phyloP scores from a whole-genome alignment of 805 yeast species.

The Saturnispora gosingensis region DNA sequence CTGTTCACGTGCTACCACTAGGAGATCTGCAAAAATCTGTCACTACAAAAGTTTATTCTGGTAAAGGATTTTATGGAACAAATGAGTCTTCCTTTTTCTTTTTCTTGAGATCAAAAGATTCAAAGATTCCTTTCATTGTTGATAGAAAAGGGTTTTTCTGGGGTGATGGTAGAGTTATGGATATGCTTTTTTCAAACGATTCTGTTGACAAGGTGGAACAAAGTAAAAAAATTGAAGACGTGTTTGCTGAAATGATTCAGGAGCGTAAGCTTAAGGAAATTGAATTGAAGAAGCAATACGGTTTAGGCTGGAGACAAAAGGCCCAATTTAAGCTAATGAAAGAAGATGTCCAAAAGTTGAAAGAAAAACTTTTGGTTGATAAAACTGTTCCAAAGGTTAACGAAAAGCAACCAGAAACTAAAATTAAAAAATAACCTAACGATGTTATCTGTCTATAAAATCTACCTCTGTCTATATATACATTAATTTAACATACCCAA shows the following conservation, averaged over 20 bases:
- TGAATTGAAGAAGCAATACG: conserved; percentile 43
- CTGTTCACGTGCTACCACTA: conserved; percentile 61
- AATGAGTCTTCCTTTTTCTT: conserved; percentile 69
- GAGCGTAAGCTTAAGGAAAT: conserved; percentile 53
- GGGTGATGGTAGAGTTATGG: conserved; percentile 87
- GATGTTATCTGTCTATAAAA: not conserved
- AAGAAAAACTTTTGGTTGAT: conserved; percentile 10
- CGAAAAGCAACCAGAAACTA: not conserved
- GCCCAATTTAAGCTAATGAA: conserved; percentile 34
- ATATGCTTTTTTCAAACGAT: conserved; percentile 73
- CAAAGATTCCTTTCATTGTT: conserved; percentile 58
- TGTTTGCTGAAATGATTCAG: conserved; percentile 24
- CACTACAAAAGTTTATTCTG: conserved; percentile 68
- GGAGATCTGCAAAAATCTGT: conserved; percentile 44
- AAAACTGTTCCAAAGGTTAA: conserved; percentile 6
- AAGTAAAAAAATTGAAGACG: conserved; percentile 24
- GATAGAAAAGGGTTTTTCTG: conserved; percentile 86
- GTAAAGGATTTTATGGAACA: conserved; percentile 83
- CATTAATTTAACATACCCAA: conserved; percentile 19
- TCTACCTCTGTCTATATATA: conserved; percentile 5
- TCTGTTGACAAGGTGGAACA: conserved; percentile 66
- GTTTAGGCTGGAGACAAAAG: conserved; percentile 53
- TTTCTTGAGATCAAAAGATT: conserved; percentile 51
- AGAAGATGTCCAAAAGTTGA: conserved; percentile 32
- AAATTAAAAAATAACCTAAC: not conserved